These are phyloP conservation scores for Funneliformis geosporum DNA, from an alignment of 192 early-diverging fungal genomes.

Conservation along the genomic window DNA sequence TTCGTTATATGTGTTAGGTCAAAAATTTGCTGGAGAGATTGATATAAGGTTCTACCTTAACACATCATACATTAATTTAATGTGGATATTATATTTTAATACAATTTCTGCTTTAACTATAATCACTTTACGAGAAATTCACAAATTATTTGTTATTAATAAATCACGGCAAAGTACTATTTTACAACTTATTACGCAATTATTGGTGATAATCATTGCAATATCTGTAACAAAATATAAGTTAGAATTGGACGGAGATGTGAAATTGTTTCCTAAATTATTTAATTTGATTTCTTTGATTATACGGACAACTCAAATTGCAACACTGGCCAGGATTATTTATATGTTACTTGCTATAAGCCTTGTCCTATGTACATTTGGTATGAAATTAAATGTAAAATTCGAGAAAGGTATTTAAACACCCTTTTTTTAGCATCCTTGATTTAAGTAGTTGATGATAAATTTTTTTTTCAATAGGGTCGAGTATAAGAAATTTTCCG, in stretches of 20 bases:
- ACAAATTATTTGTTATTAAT: neutral
- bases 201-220: neutral
- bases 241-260: neutral
- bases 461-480: neutral
- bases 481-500: slow-evolving; percentile 30
- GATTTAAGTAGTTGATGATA: neutral
- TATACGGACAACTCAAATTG: neutral
- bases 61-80: slow-evolving; percentile 29
- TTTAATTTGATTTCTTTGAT: neutral
- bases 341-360: neutral
- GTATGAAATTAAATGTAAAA: neutral
- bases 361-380: neutral
- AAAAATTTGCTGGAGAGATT: slow-evolving; percentile 52
- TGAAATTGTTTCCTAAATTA: neutral
- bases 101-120: slow-evolving; percentile 15
- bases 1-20: slow-evolving; percentile 32
- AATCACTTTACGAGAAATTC: slow-evolving; percentile 16
- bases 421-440: neutral
- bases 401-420: neutral
- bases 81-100: slow-evolving; percentile 41
- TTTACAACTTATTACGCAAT: neutral
- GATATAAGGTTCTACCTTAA: slow-evolving; percentile 47
- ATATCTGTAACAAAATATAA: slow-evolving; percentile 6
- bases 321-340: neutral
- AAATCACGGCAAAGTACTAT: neutral